A percentile compares a stretch with the other conserved stretches of the same genome.
These are phyloP conservation scores for Trichocladium antarcticum DNA, from an alignment of 495 filamentous ascomycete genomes.

Conservation along the genomic window DNA sequence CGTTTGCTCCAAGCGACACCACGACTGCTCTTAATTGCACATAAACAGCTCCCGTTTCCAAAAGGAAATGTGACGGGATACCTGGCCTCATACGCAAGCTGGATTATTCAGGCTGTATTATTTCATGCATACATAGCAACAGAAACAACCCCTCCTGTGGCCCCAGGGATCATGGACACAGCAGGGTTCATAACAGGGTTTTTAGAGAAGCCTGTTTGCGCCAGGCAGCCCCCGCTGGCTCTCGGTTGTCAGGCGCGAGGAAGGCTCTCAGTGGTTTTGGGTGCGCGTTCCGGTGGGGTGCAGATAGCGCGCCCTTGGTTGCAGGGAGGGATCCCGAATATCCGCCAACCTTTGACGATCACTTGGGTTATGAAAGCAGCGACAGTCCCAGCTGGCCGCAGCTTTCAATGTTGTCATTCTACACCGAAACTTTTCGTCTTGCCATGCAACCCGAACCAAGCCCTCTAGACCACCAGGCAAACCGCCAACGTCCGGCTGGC, in stretches of 20 bases:
- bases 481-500: constrained; percentile 1
- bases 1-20: too few species aligned
- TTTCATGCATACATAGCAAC: too few species aligned
- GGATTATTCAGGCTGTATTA: too few species aligned
- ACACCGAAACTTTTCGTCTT: background rate
- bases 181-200: background rate
- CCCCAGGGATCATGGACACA: background rate
- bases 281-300: too few species aligned
- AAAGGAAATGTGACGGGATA: too few species aligned
- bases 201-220: background rate
- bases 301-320: background rate
- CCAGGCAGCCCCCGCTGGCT: too few species aligned
- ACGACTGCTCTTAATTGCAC: too few species aligned
- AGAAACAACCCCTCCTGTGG: too few species aligned
- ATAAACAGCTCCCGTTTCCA: too few species aligned
- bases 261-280: too few species aligned
- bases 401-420: background rate
- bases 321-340: background rate
- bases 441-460: constrained; percentile 2
- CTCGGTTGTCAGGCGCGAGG: too few species aligned
- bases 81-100: too few species aligned
- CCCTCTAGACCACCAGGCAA: background rate
- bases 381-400: background rate
- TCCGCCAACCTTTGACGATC: background rate
- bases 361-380: constrained; percentile 5